These are phyloP conservation scores for Prunus davidiana DNA, from an alignment of 306 rosid species.

Conservation along the genomic window DNA sequence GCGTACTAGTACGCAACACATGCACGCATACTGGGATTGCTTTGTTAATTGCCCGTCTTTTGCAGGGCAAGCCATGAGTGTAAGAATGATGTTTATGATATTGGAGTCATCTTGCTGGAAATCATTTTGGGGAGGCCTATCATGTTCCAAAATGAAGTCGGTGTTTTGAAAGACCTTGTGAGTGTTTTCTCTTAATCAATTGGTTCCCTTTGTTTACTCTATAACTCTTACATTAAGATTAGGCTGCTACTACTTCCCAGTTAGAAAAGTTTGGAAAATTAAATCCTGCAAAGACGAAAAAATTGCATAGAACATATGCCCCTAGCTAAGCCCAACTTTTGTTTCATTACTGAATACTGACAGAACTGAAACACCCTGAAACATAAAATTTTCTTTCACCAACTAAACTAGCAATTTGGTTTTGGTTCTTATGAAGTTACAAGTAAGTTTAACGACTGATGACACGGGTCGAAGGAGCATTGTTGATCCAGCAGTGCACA, in stretches of 20 bases:
- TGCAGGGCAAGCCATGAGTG: constrained; percentile 57
- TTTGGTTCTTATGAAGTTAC: constrained; percentile 48
- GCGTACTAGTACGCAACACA: not conserved
- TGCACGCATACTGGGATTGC: not conserved
- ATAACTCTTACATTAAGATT: no score
- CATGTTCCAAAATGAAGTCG: constrained; percentile 81
- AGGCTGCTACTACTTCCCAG: no score
- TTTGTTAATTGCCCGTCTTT: not conserved
- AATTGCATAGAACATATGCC: not conserved
- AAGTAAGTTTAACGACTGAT: constrained; percentile 68
- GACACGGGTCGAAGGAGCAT: constrained; percentile 74
- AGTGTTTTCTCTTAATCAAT: constrained; percentile 32
- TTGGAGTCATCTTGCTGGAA: constrained; percentile 84
- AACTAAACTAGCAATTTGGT: not conserved
- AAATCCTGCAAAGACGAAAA: not conserved
- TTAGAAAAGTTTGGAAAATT: no score
- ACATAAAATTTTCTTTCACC: not conserved
- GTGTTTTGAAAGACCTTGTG: constrained; percentile 78
- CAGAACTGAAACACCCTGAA: not conserved
- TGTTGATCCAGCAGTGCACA: constrained; percentile 70
- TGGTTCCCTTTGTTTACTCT: not conserved
- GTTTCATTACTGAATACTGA: not conserved
- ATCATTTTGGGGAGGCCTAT: constrained; percentile 81
- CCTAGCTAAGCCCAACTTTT: not conserved
- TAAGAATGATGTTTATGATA: constrained; percentile 81